These are phyloP conservation scores for Potentilla sterilis DNA, from an alignment of 306 rosid species.

Conservation along the genomic window DNA sequence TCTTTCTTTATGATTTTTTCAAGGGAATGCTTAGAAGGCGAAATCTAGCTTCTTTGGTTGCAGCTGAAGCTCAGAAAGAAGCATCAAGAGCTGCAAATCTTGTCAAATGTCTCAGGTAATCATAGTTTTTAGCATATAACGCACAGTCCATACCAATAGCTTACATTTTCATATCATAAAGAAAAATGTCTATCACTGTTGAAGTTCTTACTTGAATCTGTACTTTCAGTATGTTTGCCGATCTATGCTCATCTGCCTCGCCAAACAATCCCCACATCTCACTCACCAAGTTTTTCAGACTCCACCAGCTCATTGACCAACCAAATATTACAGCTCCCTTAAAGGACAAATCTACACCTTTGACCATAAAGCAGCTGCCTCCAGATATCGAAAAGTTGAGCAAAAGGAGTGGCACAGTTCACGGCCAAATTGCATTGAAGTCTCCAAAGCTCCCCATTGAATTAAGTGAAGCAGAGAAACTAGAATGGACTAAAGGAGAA, in stretches of 20 bases:
- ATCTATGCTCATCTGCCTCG: conserved; percentile 63
- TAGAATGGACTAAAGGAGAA: conserved; percentile 80
- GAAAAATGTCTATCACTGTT: not conserved
- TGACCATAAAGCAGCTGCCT: conserved; percentile 34
- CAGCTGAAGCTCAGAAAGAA: conserved; percentile 83
- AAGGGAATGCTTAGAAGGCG: conserved; percentile 87
- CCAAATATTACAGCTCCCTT: conserved; percentile 36
- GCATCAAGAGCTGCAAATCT: conserved; percentile 65
- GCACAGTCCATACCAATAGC: not conserved
- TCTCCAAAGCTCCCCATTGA: conserved; percentile 36
- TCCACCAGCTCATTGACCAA: conserved; percentile 63
- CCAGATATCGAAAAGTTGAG: conserved; percentile 46
- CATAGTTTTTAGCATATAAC: not conserved
- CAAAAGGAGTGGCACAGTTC: conserved; percentile 34
- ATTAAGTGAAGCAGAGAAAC: conserved; percentile 56
- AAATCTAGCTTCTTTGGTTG: conserved; percentile 72
- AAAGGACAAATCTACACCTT: conserved; percentile 47
- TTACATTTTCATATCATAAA: not conserved
- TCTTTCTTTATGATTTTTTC: conserved; percentile 27
- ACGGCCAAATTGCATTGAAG: conserved; percentile 40
- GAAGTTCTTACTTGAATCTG: conserved; percentile 6
- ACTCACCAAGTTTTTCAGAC: conserved; percentile 67
- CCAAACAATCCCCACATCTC: conserved; percentile 70
- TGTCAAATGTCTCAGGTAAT: conserved; percentile 76
- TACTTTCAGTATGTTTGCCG: conserved; percentile 59